phyloP scores from a whole-genome alignment of 768 basidiomycete genomes.

The Psilocybe sp. region DNA sequence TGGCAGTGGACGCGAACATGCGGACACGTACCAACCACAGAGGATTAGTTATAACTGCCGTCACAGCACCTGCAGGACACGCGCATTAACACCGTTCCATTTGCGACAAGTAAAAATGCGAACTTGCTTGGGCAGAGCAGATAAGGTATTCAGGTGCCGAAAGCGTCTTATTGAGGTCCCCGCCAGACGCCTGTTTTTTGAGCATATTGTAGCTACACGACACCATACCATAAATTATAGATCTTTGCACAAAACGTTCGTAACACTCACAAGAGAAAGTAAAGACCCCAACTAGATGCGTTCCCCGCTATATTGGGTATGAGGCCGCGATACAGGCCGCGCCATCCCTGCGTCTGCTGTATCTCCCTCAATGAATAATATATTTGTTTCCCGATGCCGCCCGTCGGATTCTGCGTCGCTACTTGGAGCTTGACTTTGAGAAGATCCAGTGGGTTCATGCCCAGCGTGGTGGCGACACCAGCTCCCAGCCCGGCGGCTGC shows the following conservation, averaged over 20 bases:
- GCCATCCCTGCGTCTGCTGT: conserved; percentile 71
- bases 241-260: neutral
- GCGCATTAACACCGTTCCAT: conserved; percentile 1
- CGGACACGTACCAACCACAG: conserved; percentile 98
- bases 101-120: conserved; percentile 36
- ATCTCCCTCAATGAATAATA: conserved; percentile 75
- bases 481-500: conserved; percentile 92
- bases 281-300: conserved; percentile 94
- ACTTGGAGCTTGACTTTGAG: conserved; percentile 95
- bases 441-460: conserved; percentile 97
- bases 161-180: conserved; percentile 62
- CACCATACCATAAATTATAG: conserved; percentile 1
- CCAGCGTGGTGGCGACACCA: conserved; percentile 86
- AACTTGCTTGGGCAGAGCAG: conserved; percentile 95
- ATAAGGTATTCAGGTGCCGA: conserved; percentile 80
- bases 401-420: conserved; percentile 59
- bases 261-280: conserved; percentile 89
- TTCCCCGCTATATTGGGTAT: conserved; percentile 92
- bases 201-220: conserved; percentile 93
- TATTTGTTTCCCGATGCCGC: conserved; percentile 69
- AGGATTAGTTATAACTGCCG: conserved; percentile 93
- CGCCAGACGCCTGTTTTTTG: conserved; percentile 73
- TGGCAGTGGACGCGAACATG: conserved; percentile 82
- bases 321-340: conserved; percentile 87
- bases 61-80: conserved; percentile 71